Percentiles rank a stretch among this genome's conserved stretches.
phyloP scores from a whole-genome alignment of 1,139 yeast species.

The Geotrichum aggregatum region DNA sequence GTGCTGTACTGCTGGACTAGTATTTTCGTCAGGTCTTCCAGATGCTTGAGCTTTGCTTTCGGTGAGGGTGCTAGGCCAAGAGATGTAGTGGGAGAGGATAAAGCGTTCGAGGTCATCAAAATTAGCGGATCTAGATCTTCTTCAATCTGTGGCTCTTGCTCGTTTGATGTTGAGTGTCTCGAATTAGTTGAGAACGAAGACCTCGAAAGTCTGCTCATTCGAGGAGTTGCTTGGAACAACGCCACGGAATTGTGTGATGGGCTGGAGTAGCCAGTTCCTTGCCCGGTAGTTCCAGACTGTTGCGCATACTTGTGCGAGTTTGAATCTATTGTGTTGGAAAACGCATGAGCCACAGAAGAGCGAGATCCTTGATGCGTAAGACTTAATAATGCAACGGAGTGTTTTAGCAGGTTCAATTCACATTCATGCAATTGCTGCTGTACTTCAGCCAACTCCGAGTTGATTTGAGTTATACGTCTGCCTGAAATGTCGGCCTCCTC shows the following conservation, averaged over 20 bases:
- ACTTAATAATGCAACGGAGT: constrained; percentile 10
- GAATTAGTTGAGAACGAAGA: not conserved
- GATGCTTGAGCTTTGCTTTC: not conserved
- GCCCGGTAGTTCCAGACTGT: not conserved
- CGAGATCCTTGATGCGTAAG: not conserved
- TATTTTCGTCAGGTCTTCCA: not conserved
- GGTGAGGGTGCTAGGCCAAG: not conserved
- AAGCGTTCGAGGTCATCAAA: not conserved
- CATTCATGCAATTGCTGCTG: not conserved
- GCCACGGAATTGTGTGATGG: not conserved
- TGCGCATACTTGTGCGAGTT: not conserved
- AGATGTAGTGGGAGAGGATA: not conserved
- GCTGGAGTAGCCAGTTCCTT: not conserved
- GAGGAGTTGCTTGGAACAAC: not conserved
- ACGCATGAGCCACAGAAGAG: not conserved
- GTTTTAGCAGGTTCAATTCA: constrained; percentile 4
- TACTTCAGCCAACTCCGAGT: constrained; percentile 3
- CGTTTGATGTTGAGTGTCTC: not conserved
- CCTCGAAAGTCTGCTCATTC: constrained; percentile 5
- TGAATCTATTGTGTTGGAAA: not conserved
- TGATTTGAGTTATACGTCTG: not conserved
- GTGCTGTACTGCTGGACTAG: constrained; percentile 1
- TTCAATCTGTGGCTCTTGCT: not conserved
- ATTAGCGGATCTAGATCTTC: not conserved
- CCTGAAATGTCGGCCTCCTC: constrained; percentile 2